Conservation (phyloP, 306 rosid species). For the Cicer judaicum region DNA sequence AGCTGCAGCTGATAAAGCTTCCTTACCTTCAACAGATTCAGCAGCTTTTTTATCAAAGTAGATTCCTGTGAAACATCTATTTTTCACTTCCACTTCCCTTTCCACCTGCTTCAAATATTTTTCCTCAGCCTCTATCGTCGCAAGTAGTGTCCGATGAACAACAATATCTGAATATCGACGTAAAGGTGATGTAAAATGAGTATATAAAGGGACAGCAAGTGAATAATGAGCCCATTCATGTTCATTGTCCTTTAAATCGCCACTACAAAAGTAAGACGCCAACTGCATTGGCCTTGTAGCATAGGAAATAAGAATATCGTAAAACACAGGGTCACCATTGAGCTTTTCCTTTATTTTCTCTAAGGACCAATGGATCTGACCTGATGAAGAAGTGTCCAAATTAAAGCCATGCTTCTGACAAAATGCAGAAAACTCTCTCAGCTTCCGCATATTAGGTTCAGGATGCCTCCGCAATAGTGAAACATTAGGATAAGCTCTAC, state of each 20-base stretch:
- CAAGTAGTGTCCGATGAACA: slow-evolving; percentile 84
- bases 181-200: slow-evolving; percentile 91
- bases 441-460: slow-evolving; percentile 77
- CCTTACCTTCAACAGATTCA: slow-evolving; percentile 67
- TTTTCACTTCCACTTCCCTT: slow-evolving; percentile 44
- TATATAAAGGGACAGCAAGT: slow-evolving; percentile 77
- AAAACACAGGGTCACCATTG: slow-evolving; percentile 70
- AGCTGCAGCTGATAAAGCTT: slow-evolving; percentile 75
- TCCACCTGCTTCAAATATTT: slow-evolving; percentile 53
- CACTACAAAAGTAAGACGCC: slow-evolving; percentile 83
- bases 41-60: slow-evolving; percentile 69
- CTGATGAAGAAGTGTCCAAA: slow-evolving; percentile 77
- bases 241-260: slow-evolving; percentile 59
- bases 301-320: slow-evolving; percentile 65
- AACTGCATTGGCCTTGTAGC: slow-evolving; percentile 83
- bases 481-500: slow-evolving; percentile 76
- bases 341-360: slow-evolving; percentile 71
- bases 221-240: slow-evolving; percentile 79
- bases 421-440: slow-evolving; percentile 77
- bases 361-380: slow-evolving; percentile 63
- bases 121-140: slow-evolving; percentile 84
- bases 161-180: slow-evolving; percentile 95
- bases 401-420: slow-evolving; percentile 81
- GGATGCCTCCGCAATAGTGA: slow-evolving; percentile 92
- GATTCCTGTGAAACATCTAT: slow-evolving; percentile 75